Evolutionary conservation across 805 yeast genomes (phyloP).

Genomic region (Saturnispora ahearnii): DNA sequence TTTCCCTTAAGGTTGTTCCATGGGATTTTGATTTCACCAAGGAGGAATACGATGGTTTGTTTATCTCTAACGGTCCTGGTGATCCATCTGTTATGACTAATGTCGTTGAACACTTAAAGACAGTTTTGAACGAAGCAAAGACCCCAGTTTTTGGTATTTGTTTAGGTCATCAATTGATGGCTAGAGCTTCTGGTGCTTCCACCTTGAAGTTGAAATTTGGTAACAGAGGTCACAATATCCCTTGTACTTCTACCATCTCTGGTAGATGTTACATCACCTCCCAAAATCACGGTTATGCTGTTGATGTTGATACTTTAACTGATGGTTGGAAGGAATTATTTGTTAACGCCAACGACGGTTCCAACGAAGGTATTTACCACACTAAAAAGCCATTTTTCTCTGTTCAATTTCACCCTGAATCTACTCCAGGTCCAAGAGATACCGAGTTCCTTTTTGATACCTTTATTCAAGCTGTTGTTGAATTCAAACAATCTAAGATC

Average conservation of each 20-base stretch:
- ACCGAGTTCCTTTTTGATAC: slow-evolving; percentile 95
- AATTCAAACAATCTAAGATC: slow-evolving; percentile 44
- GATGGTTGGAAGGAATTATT: slow-evolving; percentile 89
- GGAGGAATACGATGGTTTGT: slow-evolving; percentile 89
- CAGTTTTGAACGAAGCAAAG: slow-evolving; percentile 52
- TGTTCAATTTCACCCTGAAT: slow-evolving; percentile 98
- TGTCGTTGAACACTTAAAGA: slow-evolving; percentile 51
- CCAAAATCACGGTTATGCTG: slow-evolving; percentile 98
- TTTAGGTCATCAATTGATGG: slow-evolving; percentile 94
- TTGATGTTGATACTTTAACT: slow-evolving; percentile 67
- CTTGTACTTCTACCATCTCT: slow-evolving; percentile 70
- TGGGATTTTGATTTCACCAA: slow-evolving; percentile 80
- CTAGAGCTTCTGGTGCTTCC: slow-evolving; percentile 91
- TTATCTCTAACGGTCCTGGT: slow-evolving; percentile 98
- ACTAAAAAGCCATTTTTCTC: slow-evolving; percentile 84
- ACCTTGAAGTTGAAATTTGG: slow-evolving; percentile 92
- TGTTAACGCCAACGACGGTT: slow-evolving; percentile 92
- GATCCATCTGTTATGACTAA: slow-evolving; percentile 83
- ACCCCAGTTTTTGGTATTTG: slow-evolving; percentile 97
- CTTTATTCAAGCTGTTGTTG: slow-evolving; percentile 73
- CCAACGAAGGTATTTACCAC: slow-evolving; percentile 97
- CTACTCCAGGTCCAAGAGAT: slow-evolving; percentile 98
- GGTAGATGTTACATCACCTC: slow-evolving; percentile 98
- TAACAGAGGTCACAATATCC: slow-evolving; percentile 98
- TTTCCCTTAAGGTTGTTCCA: slow-evolving; percentile 90